These are phyloP conservation scores for Limtongozyma cylindracea DNA, from an alignment of 805 yeast species.

Conservation along the genomic window DNA sequence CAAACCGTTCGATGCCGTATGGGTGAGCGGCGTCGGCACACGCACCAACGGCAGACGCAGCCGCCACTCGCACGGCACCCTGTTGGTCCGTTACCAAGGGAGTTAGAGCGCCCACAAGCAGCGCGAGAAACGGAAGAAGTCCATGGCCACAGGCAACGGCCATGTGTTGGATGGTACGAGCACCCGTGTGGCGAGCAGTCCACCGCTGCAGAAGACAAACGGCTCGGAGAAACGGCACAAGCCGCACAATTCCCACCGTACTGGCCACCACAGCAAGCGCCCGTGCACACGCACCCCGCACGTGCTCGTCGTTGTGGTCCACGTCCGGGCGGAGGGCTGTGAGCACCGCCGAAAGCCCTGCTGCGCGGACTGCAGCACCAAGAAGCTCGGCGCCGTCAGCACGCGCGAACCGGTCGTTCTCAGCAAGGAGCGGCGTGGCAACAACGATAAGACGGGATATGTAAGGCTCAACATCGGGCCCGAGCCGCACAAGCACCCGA, in stretches of 20 bases:
- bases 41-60: conserved; percentile 49
- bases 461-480: conserved; percentile 40
- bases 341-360: conserved; percentile 65
- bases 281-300: conserved; percentile 51
- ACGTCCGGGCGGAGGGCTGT: conserved; percentile 59
- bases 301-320: conserved; percentile 60
- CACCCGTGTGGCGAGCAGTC: conserved; percentile 71
- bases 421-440: conserved; percentile 61
- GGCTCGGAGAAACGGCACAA: conserved; percentile 64
- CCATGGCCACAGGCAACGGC: conserved; percentile 40
- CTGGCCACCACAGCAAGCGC: conserved; percentile 68
- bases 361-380: conserved; percentile 50
- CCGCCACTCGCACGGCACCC: conserved; percentile 32
- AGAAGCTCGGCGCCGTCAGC: conserved; percentile 66
- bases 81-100: conserved; percentile 44
- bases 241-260: conserved; percentile 43
- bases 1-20: conserved; percentile 78
- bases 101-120: conserved; percentile 32
- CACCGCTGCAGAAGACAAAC: conserved; percentile 57
- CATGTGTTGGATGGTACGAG: conserved; percentile 50
- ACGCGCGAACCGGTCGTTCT: conserved; percentile 43
- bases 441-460: conserved; percentile 53
- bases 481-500: conserved; percentile 40
- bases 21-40: conserved; percentile 70
- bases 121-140: conserved; percentile 46